Percentiles rank a stretch among this genome's conserved stretches.
Conservation (phyloP, 352 stramenopile genomes). For the Globisporangium radiosum region DNA sequence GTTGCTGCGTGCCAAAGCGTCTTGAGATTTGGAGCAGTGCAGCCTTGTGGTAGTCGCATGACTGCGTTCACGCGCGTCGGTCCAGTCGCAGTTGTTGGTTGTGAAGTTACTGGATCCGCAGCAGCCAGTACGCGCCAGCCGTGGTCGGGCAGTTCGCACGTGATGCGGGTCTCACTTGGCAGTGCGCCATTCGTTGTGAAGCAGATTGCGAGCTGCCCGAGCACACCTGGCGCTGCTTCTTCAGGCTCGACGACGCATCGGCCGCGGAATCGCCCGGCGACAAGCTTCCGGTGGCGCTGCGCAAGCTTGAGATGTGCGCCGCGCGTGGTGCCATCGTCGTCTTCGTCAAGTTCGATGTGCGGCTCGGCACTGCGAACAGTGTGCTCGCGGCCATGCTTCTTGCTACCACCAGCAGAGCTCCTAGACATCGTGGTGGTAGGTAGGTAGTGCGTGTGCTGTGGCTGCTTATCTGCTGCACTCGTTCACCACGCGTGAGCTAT, state of each 20-base stretch:
- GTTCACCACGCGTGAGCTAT: too few relatives aligned
- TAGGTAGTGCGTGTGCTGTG: too few relatives aligned
- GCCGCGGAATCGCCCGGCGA: constrained; percentile 43
- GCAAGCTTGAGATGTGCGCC: constrained; percentile 57
- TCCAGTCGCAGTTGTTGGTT: neutral
- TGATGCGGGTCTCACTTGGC: constrained; percentile 35
- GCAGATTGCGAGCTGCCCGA: constrained; percentile 39
- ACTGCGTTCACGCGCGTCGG: constrained; percentile 14
- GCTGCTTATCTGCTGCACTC: too few relatives aligned
- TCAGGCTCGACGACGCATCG: constrained; percentile 35
- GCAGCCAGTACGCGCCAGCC: constrained; percentile 27
- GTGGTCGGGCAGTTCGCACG: constrained; percentile 43
- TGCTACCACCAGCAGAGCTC: too few relatives aligned
- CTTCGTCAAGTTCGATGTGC: constrained; percentile 13
- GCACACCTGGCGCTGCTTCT: constrained; percentile 33
- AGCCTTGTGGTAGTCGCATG: constrained; percentile 26
- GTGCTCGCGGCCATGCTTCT: neutral
- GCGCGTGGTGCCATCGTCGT: constrained; percentile 12
- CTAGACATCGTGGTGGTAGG: too few relatives aligned
- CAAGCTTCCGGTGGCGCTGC: constrained; percentile 59
- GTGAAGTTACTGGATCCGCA: neutral
- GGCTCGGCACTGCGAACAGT: neutral
- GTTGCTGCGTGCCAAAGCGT: constrained; percentile 24
- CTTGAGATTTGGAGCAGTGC: constrained; percentile 20
- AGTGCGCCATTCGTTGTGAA: constrained; percentile 41